Conservation (phyloP, 78 protist genomes). For the Goniomonas avonlea region DNA sequence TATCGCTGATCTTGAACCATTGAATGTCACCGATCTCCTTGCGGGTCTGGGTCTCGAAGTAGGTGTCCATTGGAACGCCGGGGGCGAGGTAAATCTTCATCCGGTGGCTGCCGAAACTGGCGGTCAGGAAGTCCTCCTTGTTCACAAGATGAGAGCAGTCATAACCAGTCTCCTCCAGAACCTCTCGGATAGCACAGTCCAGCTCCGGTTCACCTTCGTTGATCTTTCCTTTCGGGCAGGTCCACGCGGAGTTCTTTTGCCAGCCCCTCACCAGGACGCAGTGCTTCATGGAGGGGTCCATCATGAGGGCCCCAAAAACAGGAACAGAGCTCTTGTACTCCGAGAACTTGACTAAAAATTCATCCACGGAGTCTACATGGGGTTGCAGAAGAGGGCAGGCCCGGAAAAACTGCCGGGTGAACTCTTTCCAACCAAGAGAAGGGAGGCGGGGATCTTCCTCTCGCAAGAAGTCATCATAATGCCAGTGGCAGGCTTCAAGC, state of each 20-base stretch:
- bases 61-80: conserved; percentile 54
- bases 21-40: conserved; percentile 64
- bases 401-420: conserved; percentile 37
- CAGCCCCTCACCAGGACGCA: conserved; percentile 44
- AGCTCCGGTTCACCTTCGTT: conserved; percentile 52
- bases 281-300: conserved; percentile 53
- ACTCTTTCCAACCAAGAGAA: conserved; percentile 16
- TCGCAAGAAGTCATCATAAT: conserved; percentile 62
- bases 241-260: conserved; percentile 59
- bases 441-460: conserved; percentile 40
- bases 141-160: conserved; percentile 40
- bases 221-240: conserved; percentile 79
- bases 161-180: conserved; percentile 66
- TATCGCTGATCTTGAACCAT: conserved; percentile 23
- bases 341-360: conserved; percentile 48
- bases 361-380: conserved; percentile 1
- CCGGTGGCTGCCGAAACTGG: conserved; percentile 35
- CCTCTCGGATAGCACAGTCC: conserved; percentile 75
- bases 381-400: conserved; percentile 47
- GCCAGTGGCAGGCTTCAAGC: conserved; percentile 74
- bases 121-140: conserved; percentile 33
- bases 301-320: conserved; percentile 67
- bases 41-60: conserved; percentile 61
- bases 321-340: conserved; percentile 66
- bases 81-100: conserved; percentile 49